Evolutionary conservation across 257 asterid species (phyloP), one percentile per base, ranked within the genome.

Genomic region (Plantago major): DNA sequence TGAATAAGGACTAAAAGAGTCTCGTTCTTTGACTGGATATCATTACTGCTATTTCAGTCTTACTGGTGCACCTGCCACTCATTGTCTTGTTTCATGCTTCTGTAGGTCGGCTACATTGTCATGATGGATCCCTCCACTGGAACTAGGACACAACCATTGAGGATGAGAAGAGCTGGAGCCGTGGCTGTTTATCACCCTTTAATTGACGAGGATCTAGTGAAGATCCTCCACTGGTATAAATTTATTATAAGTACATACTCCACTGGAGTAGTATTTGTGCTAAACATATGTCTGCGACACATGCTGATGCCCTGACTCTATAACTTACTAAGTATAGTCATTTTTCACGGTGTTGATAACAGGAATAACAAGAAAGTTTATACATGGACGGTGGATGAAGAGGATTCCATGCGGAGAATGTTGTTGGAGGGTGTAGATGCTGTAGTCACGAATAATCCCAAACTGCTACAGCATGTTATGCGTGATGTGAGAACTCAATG

Each of bases 131-230:
- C 79, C 8, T 55, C 86, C 19, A 81, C 82, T 38, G 89, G 96
- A 63, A 77, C 64, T 58, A 77, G 91, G 73, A 79, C 69, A 55
- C 64, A 74, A 17, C 43, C 85, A 61, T 68, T 92, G 79, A 82
- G 99, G 74, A 84, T 89, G 94, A 76, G 76, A 70, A 79, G 74
- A 40, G 99, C 99, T 26, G 82, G 75, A 50, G 95, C 84, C 46
- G 97, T 92, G 33, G 99, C 94, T 49, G 94, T 86, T 50, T 89
- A 92, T 86, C 93, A 92, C 75, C 94, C 93, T 69, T 65, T 92
- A 71, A 78, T 92, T 60, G 94, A 92, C 56, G 96, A 81, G 67
- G 69, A 83, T 42, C 83, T 92, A 48, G 78, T 84, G 76, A 73
- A 76, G 74, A 76, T 80, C 66, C 81, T 92, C 68, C 99, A 86